Evolutionary conservation across 305 asterid species (phyloP).

Genomic region (Nicotiana rustica): DNA sequence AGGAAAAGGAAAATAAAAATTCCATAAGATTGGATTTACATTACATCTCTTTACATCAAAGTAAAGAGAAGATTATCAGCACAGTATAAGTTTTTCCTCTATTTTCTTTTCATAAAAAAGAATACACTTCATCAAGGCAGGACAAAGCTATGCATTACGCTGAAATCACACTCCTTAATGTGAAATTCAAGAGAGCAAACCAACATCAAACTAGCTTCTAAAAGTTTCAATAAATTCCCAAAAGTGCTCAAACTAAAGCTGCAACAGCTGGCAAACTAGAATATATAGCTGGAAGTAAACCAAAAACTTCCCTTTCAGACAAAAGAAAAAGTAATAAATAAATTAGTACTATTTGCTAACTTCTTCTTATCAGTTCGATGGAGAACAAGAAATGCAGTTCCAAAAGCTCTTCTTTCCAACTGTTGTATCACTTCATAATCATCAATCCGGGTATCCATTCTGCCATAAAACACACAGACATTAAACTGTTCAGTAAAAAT

Average conservation of each 20-base stretch:
- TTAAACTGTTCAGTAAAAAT: not conserved
- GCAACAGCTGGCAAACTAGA: too few relatives aligned
- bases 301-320: not conserved
- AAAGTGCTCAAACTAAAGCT: not conserved
- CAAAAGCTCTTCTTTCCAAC: conserved; percentile 87
- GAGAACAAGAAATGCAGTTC: conserved; percentile 81
- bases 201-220: conserved; percentile 6
- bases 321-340: not conserved
- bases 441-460: conserved; percentile 78
- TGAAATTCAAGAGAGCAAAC: not conserved
- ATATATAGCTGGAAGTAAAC: too few relatives aligned
- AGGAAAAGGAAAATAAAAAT: conserved; percentile 17
- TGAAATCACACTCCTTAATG: conserved; percentile 7
- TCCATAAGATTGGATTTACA: conserved; percentile 25
- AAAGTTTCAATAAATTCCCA: not conserved
- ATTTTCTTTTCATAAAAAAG: not conserved
- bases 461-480: conserved; percentile 42
- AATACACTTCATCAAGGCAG: not conserved
- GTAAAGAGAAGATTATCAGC: conserved; percentile 10
- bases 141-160: conserved; percentile 16
- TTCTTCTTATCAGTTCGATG: conserved; percentile 75
- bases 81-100: not conserved
- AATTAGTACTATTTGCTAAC: conserved; percentile 50
- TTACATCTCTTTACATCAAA: not conserved
- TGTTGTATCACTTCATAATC: conserved; percentile 79